Evolutionary conservation across 1,284 basidiomycete species (phyloP).

Genomic region (Xerocomus alliaceus): DNA sequence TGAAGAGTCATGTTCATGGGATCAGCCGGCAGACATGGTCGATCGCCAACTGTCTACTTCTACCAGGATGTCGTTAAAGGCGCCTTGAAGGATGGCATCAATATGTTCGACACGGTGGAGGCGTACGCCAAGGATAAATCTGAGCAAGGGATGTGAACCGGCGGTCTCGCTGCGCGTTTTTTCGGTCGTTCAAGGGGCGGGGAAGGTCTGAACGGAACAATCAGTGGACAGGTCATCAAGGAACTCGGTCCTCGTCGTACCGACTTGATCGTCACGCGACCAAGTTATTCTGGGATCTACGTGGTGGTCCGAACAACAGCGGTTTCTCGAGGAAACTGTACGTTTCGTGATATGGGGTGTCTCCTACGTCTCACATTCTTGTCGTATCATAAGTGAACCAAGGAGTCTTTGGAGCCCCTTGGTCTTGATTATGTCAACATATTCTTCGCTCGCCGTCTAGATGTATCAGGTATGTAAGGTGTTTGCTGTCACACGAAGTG

Average conservation of each 20-base stretch:
- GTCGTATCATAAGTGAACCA: slow-evolving; percentile 68
- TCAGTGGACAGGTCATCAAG: slow-evolving; percentile 69
- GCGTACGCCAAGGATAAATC: slow-evolving; percentile 59
- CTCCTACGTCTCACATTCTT: background rate
- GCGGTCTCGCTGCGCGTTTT: background rate
- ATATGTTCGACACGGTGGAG: slow-evolving; percentile 68
- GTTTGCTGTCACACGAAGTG: background rate
- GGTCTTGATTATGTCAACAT: slow-evolving; percentile 70
- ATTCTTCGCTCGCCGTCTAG: slow-evolving; percentile 61
- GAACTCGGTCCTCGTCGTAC: slow-evolving; percentile 68
- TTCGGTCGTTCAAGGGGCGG: background rate
- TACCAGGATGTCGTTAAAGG: slow-evolving; percentile 48
- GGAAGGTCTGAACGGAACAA: background rate
- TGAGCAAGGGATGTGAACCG: slow-evolving; percentile 49
- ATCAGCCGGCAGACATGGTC: no score
- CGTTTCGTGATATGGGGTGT: slow-evolving; percentile 15
- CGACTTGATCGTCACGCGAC: slow-evolving; percentile 72
- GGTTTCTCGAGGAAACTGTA: slow-evolving; percentile 73
- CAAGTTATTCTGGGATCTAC: slow-evolving; percentile 56
- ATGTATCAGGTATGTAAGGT: slow-evolving; percentile 47
- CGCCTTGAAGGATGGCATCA: slow-evolving; percentile 56
- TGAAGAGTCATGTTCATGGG: no score
- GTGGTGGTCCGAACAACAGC: slow-evolving; percentile 58
- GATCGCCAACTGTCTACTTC: no score
- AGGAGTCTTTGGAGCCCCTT: slow-evolving; percentile 62